Conservation (phyloP, 1,284 basidiomycete species). For the Ganoderma sinense region DNA sequence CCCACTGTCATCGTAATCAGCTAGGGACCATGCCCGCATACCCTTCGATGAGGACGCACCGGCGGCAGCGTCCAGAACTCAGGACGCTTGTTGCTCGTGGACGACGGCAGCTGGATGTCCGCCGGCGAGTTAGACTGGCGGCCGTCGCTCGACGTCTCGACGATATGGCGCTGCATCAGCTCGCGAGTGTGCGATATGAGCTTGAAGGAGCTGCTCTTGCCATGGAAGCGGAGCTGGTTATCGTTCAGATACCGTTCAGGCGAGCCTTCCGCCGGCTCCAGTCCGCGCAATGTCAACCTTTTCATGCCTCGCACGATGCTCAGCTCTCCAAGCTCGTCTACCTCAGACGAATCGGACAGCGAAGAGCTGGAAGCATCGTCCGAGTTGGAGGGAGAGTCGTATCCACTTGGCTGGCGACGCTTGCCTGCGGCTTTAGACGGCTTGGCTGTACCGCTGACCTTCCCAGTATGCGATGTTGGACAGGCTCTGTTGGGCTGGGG, state of each 20-base stretch:
- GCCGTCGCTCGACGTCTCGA: slow-evolving; percentile 36
- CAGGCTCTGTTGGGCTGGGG: slow-evolving; percentile 24
- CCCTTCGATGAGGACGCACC: slow-evolving; percentile 19
- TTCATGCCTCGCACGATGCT: slow-evolving; percentile 44
- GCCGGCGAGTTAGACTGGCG: slow-evolving; percentile 23
- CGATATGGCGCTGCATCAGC: slow-evolving; percentile 58
- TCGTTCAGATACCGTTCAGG: slow-evolving; percentile 35
- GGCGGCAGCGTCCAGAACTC: slow-evolving; percentile 33
- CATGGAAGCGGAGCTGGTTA: slow-evolving; percentile 60
- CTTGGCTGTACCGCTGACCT: slow-evolving; percentile 4
- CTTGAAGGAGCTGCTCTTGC: slow-evolving; percentile 65
- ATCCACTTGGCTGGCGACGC: slow-evolving; percentile 15
- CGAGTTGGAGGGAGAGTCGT: slow-evolving; percentile 20
- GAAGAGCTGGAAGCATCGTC: slow-evolving; percentile 30
- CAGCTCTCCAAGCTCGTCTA: slow-evolving; percentile 39
- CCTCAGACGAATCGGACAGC: slow-evolving; percentile 46
- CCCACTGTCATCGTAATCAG: slow-evolving; percentile 57
- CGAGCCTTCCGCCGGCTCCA: slow-evolving; percentile 41
- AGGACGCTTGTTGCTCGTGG: slow-evolving; percentile 21
- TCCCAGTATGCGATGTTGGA: slow-evolving; percentile 19
- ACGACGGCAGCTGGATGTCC: slow-evolving; percentile 10
- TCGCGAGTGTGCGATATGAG: slow-evolving; percentile 61
- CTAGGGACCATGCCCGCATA: not conserved
- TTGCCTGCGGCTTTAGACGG: not conserved
- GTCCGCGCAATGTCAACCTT: slow-evolving; percentile 47